Base-by-base conservation (phyloP, 2,329 filamentous ascomycete species). In the Tolypocladium cylindrosporum region DNA sequence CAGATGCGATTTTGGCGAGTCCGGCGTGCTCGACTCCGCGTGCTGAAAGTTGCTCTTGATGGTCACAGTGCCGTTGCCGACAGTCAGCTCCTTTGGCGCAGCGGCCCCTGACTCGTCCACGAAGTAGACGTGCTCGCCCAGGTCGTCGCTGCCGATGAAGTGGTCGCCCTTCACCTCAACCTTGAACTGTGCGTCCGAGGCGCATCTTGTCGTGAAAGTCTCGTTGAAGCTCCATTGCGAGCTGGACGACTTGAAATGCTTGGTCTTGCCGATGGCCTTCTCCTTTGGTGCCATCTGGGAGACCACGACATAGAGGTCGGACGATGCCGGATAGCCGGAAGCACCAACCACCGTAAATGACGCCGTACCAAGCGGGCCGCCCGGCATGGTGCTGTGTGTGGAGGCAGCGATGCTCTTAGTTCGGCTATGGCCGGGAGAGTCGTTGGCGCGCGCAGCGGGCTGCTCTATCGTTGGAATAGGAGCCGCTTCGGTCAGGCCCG, bases 221-320 rank as follows among this genome's bases (percentile, higher is more conserved):
- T 96, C 90, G 62, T 91, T 86, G 71, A 85, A 96, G 21, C 77
- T 79, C 61, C 90, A 82, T 4, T 79, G 75, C 1, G 88, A 90
- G 1, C 76, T 77, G 3, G 82, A 75, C 0, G 87, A 81, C 72
- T 96, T 96, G 75, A 89, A 83, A 62, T 94, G 88, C 71, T 96
- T 96, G 27, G 92, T 97, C 78, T 97, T 97, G 75, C 92, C 86
- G 52, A 99, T 77, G 52, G 88, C 83, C 75, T 94, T 97, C 55
- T 78, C 82, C 73, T 88, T 92, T 53, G 84, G 74, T 4, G 79
- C 77, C 40, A 89, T 69, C 64, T 89, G 84, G 58, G 84, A 86
- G 64, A 96, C 76, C 59, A 83, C 75, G 54, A 96, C 83, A 67
- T 90, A 91, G n/a, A 96, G 75, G 68, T 95, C 90, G 7, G 90